phyloP scores from a whole-genome alignment of 1,284 basidiomycete species.

The Austropuccinia psidii region DNA sequence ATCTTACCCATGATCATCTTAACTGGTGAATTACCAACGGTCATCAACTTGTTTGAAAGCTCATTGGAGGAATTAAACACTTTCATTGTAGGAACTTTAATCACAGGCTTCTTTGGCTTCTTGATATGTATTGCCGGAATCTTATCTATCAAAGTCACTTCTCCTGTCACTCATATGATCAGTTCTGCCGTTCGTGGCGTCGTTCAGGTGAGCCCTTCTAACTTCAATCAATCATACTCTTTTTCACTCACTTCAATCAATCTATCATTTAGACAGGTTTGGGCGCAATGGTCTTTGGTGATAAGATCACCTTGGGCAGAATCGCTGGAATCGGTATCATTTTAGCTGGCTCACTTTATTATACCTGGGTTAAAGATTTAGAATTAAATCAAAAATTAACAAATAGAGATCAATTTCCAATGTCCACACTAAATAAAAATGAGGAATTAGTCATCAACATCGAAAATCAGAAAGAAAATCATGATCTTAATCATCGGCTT shows the following conservation, averaged over 20 bases:
- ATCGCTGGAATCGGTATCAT: constrained; percentile 69
- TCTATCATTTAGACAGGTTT: constrained; percentile 71
- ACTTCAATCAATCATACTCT: not conserved
- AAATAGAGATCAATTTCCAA: no score
- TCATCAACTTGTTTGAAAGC: constrained; percentile 58
- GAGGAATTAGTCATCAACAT: no score
- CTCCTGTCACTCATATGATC: constrained; percentile 84
- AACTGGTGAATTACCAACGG: constrained; percentile 61
- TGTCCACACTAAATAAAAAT: no score
- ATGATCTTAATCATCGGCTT: no score
- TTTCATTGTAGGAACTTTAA: constrained; percentile 65
- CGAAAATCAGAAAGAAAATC: no score
- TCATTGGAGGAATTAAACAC: constrained; percentile 53
- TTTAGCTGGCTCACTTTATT: constrained; percentile 67
- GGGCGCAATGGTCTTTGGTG: constrained; percentile 64
- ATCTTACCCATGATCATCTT: constrained; percentile 62
- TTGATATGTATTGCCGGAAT: constrained; percentile 80
- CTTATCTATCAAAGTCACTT: constrained; percentile 81
- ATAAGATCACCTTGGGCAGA: constrained; percentile 66
- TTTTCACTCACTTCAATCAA: constrained; percentile 54
- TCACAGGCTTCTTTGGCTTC: constrained; percentile 73
- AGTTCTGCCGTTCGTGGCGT: constrained; percentile 65
- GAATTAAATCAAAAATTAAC: constrained; percentile 50
- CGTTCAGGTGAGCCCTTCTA: constrained; percentile 20
- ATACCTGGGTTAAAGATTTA: constrained; percentile 73